These are phyloP conservation scores for Basidiobolus heterosporus DNA, from an alignment of 371 early-diverging fungal genomes.

Conservation along the genomic window DNA sequence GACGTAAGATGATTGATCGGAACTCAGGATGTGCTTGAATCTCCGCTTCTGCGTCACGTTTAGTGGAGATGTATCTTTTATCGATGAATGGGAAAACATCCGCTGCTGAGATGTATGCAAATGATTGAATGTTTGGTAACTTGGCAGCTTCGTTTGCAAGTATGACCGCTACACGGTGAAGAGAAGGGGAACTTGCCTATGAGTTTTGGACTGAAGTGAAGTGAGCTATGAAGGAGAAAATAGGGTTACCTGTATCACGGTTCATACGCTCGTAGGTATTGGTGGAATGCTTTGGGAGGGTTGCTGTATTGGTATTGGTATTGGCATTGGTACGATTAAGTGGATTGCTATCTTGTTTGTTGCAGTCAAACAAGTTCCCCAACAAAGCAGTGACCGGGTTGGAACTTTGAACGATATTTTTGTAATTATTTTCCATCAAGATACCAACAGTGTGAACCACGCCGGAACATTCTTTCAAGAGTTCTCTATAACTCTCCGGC, in stretches of 20 bases:
- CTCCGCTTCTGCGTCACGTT: conserved; percentile 44
- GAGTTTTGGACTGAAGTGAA: background rate
- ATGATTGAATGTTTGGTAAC: conserved; percentile 26
- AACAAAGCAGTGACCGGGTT: conserved; percentile 6
- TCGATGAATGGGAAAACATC: conserved; percentile 48
- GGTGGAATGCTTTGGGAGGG: conserved; percentile 4
- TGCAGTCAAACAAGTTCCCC: conserved; percentile 10
- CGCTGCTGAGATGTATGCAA: conserved; percentile 52
- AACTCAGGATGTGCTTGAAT: conserved; percentile 14
- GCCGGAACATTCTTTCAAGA: conserved; percentile 34
- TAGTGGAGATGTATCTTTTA: conserved; percentile 53
- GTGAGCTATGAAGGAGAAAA: too few species aligned
- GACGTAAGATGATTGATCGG: conserved; percentile 43
- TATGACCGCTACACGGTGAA: conserved; percentile 22
- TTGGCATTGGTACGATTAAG: background rate
- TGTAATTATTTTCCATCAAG: conserved; percentile 51
- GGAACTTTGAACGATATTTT: conserved; percentile 29
- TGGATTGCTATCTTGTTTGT: background rate
- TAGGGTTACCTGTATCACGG: conserved; percentile 54
- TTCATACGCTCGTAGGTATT: conserved; percentile 44
- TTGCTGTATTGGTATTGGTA: background rate
- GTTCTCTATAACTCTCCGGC: conserved; percentile 31
- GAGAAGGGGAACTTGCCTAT: conserved; percentile 3
- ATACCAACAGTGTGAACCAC: conserved; percentile 60
- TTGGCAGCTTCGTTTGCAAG: conserved; percentile 29